Percentiles rank a stretch among this genome's conserved stretches.
Evolutionary conservation across 192 early-diverging fungal genomes (phyloP).

Genomic region (Jimgerdemannia lactiflua): DNA sequence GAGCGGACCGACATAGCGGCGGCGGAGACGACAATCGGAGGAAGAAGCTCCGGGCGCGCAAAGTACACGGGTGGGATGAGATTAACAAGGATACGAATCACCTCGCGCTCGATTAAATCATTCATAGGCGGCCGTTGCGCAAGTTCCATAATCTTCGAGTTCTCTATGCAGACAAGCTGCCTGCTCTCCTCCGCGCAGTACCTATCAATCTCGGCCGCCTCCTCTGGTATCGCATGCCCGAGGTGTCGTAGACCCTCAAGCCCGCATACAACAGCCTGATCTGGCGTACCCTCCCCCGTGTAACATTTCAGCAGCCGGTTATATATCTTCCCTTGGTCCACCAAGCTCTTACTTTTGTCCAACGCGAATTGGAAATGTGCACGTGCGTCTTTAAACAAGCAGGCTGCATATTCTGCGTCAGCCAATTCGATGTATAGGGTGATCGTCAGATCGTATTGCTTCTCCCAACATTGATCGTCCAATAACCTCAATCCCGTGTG

Average conservation of each 20-base stretch:
- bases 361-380: conserved; percentile 7
- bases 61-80: conserved; percentile 24
- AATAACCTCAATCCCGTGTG: conserved; percentile 8
- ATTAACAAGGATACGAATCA: conserved; percentile 11
- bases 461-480: conserved; percentile 13
- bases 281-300: conserved; percentile 17
- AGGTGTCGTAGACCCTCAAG: conserved; percentile 13
- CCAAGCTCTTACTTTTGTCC: conserved; percentile 3
- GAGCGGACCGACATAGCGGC: conserved; percentile 11
- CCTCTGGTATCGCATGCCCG: conserved; percentile 15
- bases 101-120: conserved; percentile 6
- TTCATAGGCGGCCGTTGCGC: neutral
- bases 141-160: neutral
- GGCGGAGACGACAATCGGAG: conserved; percentile 24
- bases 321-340: conserved; percentile 2
- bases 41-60: conserved; percentile 17
- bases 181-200: conserved; percentile 6
- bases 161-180: conserved; percentile 5
- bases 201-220: conserved; percentile 4
- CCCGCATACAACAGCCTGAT: conserved; percentile 19
- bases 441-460: conserved; percentile 18
- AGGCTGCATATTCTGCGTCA: conserved; percentile 20
- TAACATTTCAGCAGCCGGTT: conserved; percentile 24
- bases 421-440: conserved; percentile 16
- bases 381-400: conserved; percentile 12